These are phyloP conservation scores for Tulasnella sp. DNA, from an alignment of 768 basidiomycete species.

Conservation along the genomic window DNA sequence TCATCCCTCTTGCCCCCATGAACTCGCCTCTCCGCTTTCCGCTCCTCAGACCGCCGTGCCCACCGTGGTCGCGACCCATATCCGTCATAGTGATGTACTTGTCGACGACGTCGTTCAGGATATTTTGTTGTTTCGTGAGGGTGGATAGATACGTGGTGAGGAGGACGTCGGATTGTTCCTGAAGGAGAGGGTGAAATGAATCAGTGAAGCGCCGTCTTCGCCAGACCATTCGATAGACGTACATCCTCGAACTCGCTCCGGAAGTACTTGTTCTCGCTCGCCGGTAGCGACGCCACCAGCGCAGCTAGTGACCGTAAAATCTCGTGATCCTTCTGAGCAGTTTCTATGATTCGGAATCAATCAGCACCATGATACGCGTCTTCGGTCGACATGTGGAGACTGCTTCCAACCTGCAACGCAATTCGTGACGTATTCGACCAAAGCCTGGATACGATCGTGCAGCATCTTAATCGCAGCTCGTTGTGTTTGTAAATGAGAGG, in stretches of 20 bases:
- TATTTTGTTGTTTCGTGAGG: slow-evolving; percentile 78
- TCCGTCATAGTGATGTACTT: slow-evolving; percentile 3
- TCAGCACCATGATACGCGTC: not conserved
- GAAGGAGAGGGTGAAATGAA: not conserved
- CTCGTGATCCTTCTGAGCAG: slow-evolving; percentile 64
- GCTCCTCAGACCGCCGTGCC: not conserved
- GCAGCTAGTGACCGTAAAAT: slow-evolving; percentile 77
- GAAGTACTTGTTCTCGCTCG: slow-evolving; percentile 73
- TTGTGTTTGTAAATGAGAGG: slow-evolving; percentile 83
- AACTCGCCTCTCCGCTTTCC: not conserved
- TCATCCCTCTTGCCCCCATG: not conserved
- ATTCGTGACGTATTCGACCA: slow-evolving; percentile 76
- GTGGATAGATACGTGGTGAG: slow-evolving; percentile 80
- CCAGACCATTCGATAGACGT: slow-evolving; percentile 23
- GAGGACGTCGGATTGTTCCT: slow-evolving; percentile 97
- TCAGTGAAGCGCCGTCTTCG: slow-evolving; percentile 11
- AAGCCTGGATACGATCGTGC: slow-evolving; percentile 73
- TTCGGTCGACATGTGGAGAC: not conserved
- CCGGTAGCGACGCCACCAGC: slow-evolving; percentile 77
- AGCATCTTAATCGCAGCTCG: slow-evolving; percentile 95
- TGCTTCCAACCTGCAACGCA: slow-evolving; percentile 50
- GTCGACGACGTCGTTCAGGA: slow-evolving; percentile 65
- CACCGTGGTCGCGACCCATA: not conserved
- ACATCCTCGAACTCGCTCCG: slow-evolving; percentile 84
- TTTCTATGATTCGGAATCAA: slow-evolving; percentile 35